phyloP scores from a whole-genome alignment of 2,329 filamentous ascomycete species.

The Graphiopsis chlorocephala region DNA sequence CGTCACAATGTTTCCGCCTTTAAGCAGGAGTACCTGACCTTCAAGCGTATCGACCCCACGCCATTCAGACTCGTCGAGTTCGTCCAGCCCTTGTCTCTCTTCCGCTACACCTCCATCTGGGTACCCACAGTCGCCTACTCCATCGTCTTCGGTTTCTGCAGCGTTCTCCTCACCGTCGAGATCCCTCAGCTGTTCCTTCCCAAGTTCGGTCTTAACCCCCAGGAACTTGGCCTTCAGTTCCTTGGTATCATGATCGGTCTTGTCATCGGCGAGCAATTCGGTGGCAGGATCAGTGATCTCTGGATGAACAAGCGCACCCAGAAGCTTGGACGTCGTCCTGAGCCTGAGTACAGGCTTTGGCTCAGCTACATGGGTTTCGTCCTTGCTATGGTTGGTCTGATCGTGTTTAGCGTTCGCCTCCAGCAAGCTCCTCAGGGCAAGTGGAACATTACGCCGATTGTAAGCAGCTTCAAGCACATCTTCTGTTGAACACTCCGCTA shows the following conservation, averaged over 20 bases:
- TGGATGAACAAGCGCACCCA: slow-evolving; percentile 50
- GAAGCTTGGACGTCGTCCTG: slow-evolving; percentile 32
- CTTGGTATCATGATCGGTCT: slow-evolving; percentile 57
- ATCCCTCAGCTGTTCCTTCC: slow-evolving; percentile 57
- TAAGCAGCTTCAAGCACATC: slow-evolving; percentile 35
- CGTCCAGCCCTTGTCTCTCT: slow-evolving; percentile 49
- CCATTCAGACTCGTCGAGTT: slow-evolving; percentile 52
- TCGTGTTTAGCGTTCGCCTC: slow-evolving; percentile 55
- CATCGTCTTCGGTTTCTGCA: slow-evolving; percentile 57
- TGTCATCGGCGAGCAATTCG: slow-evolving; percentile 58
- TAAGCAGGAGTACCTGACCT: slow-evolving; percentile 45
- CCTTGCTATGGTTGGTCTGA: slow-evolving; percentile 51
- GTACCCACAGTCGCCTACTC: slow-evolving; percentile 54
- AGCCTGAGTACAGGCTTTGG: slow-evolving; percentile 57
- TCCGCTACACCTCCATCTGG: slow-evolving; percentile 46
- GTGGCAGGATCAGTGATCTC: slow-evolving; percentile 52
- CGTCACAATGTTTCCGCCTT: slow-evolving; percentile 39
- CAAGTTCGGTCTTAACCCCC: slow-evolving; percentile 56
- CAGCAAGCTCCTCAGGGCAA: slow-evolving; percentile 42
- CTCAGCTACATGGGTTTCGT: slow-evolving; percentile 54
- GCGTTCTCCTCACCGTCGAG: slow-evolving; percentile 56
- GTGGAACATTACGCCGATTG: slow-evolving; percentile 57
- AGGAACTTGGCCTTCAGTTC: slow-evolving; percentile 59
- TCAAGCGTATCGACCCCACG: slow-evolving; percentile 52
- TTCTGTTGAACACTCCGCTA: background rate